Evolutionary conservation across 2,329 filamentous ascomycete species (phyloP).

Genomic region (Colletotrichum australisinense): DNA sequence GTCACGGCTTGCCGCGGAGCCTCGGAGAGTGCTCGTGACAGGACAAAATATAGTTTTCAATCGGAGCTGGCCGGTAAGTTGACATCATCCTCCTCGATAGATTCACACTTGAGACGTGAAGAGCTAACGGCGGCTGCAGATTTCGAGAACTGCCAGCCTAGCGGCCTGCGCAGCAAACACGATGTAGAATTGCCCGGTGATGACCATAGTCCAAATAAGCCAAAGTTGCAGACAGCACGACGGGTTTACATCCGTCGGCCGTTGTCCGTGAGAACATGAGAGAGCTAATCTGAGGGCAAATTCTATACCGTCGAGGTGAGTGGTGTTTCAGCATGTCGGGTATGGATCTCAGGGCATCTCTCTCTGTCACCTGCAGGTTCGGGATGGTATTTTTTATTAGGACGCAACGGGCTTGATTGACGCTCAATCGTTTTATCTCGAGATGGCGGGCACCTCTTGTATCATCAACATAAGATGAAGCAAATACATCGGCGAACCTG

Average conservation of each 20-base stretch:
- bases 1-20: constrained; percentile 26
- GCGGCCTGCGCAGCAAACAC: constrained; percentile 33
- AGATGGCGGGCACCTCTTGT: too few relatives aligned
- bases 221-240: constrained; percentile 54
- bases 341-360: neutral
- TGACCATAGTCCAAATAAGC: constrained; percentile 52
- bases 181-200: constrained; percentile 45
- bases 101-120: neutral
- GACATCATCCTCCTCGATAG: rapidly evolving
- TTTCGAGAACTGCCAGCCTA: constrained; percentile 24
- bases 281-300: constrained; percentile 55
- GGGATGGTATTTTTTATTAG: too few relatives aligned
- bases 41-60: constrained; percentile 52
- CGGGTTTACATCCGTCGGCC: constrained; percentile 34
- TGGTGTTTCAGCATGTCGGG: neutral
- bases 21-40: constrained; percentile 33
- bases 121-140: constrained; percentile 11
- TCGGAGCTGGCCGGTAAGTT: constrained; percentile 45
- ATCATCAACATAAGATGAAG: too few relatives aligned
- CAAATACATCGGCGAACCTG: too few relatives aligned
- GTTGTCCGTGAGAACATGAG: constrained; percentile 54
- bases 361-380: neutral
- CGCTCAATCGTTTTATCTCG: too few relatives aligned
- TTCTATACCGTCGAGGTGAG: neutral
- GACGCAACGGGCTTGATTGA: too few relatives aligned